phyloP scores from a whole-genome alignment of 257 asterid genomes.

The Lavandula angustifolia region DNA sequence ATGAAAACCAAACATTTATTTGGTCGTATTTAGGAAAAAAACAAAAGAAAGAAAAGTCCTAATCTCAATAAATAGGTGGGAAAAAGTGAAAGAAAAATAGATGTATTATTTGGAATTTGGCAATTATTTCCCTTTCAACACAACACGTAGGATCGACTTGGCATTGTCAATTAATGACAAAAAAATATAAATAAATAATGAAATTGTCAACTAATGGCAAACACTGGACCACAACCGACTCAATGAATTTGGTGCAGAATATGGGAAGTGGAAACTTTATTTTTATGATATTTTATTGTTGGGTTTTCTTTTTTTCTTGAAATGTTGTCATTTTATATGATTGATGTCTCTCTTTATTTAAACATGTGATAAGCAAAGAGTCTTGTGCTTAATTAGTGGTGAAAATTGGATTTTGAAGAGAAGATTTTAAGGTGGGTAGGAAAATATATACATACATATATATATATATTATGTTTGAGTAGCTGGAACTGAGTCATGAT shows the following conservation, averaged over 20 bases:
- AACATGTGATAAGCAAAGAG: constrained; percentile 34
- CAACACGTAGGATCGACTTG: constrained; percentile 36
- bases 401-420: background rate
- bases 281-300: background rate
- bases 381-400: constrained; percentile 3
- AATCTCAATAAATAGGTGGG: background rate
- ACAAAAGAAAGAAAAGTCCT: background rate
- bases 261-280: constrained; percentile 1
- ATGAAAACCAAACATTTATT: background rate
- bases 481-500: constrained; percentile 58
- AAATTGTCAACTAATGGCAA: constrained; percentile 4
- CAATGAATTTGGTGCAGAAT: constrained; percentile 27
- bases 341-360: constrained; percentile 29
- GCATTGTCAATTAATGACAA: constrained; percentile 9
- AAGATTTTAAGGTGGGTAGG: too few relatives aligned
- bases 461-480: background rate
- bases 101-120: background rate
- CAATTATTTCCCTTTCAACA: background rate
- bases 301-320: background rate
- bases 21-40: too few relatives aligned
- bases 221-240: constrained; percentile 25
- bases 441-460: too few relatives aligned
- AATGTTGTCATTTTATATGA: constrained; percentile 28
- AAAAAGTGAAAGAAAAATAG: background rate
- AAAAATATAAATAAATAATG: too few relatives aligned